Conservation (phyloP, 805 yeast genomes). For the Diddensiella transvaalensis region DNA sequence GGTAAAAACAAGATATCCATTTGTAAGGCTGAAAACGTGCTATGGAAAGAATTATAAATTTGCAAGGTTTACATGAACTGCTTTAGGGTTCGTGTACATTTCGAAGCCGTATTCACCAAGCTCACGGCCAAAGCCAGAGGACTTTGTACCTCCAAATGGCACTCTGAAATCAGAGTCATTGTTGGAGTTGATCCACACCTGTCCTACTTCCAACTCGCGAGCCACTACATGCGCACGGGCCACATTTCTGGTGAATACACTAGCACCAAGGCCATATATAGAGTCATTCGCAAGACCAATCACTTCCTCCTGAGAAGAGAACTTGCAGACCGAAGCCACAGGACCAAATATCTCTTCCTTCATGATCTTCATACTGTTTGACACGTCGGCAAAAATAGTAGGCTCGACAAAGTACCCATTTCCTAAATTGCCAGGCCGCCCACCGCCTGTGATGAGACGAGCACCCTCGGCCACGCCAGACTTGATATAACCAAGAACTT, state of each 20-base stretch:
- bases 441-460: constrained; percentile 77
- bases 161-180: constrained; percentile 83
- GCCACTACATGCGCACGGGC: constrained; percentile 74
- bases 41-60: background rate
- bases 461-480: constrained; percentile 84
- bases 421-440: constrained; percentile 31
- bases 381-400: constrained; percentile 81
- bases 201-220: constrained; percentile 75
- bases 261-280: constrained; percentile 72
- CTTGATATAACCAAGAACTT: constrained; percentile 72
- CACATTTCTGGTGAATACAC: constrained; percentile 75
- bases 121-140: constrained; percentile 92
- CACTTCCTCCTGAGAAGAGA: constrained; percentile 78
- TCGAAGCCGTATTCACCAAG: constrained; percentile 85
- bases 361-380: constrained; percentile 68
- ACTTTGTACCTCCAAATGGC: constrained; percentile 92
- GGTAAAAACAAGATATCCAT: too few species aligned
- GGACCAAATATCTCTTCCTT: constrained; percentile 95
- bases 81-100: constrained; percentile 80
- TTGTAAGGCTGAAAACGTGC: too few species aligned
- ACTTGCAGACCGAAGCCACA: constrained; percentile 78
- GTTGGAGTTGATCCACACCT: constrained; percentile 87
- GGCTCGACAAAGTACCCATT: constrained; percentile 55
- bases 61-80: constrained; percentile 48
- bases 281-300: constrained; percentile 74